Base-by-base conservation (phyloP, 2,329 filamentous ascomycete genomes). In the Cladosporium phlei region DNA sequence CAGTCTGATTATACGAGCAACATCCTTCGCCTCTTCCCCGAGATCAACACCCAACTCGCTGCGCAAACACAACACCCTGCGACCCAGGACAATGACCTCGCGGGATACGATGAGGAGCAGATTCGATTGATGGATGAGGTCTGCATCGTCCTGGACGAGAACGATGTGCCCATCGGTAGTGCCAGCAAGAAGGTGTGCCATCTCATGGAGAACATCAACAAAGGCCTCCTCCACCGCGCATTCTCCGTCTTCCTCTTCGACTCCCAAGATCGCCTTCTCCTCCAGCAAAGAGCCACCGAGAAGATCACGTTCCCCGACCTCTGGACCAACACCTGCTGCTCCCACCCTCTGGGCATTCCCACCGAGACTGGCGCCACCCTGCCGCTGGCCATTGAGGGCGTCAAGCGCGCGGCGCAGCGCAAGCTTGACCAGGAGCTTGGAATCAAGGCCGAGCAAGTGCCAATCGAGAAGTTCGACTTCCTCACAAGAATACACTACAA, bases 281-380 rank as follows among this genome's bases (percentile, higher is more conserved):
- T 98, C 42, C 93, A 98, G 72, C 93, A 97, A 75, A 86, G 93
- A 57, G 93, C 93, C 21, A 75, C 83, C 30, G 91, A 97, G 74
- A 98, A 98, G 76, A 98, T 98, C 65, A 98, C 93, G 5, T 98
- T 98, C 72, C 91, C 93, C n/a, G 88, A 95, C 66, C 90, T 96
- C 85, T 98, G 93, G 93, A 98, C 93, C 54, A 98, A 98, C 72
- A 98, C 93, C 24, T 98, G 93, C 78, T 98, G 93, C 76, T 98
- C 93, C 29, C 93, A 98, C 69, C 93, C 93, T 4, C 78, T 98
- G 51, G 87, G 88, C 46, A 86, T 96, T 56, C 86, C 93, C 7
- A 85, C 85, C 55, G 93, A 98, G 79, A 95, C 88, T 20, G 93
- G 93, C 53, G 79, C 82, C 24, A 85, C 85, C 56, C 76, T 98